Percentiles rank a stretch among this genome's conserved stretches.
Evolutionary conservation across 192 early-diverging fungal genomes (phyloP).

Genomic region (Phlyctochytrium bullatum): DNA sequence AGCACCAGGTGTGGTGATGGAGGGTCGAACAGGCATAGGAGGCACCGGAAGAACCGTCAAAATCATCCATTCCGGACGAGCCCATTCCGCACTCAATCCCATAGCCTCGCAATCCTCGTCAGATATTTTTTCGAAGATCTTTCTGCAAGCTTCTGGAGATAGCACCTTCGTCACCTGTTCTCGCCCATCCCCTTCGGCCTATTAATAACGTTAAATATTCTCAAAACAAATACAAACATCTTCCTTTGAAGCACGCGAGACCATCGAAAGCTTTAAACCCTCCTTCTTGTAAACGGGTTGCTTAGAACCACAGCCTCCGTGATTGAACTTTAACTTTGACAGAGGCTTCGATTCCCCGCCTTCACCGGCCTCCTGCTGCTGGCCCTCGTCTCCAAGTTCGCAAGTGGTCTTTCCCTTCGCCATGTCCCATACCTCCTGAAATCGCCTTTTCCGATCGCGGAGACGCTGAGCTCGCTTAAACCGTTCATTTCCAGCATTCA

Average conservation of each 20-base stretch:
- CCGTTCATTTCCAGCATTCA: slow-evolving; percentile 64
- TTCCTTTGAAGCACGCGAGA: slow-evolving; percentile 39
- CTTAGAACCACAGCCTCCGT: slow-evolving; percentile 81
- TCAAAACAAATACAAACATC: not conserved
- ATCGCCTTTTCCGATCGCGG: slow-evolving; percentile 44
- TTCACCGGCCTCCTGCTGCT: slow-evolving; percentile 24
- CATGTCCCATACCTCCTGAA: slow-evolving; percentile 85
- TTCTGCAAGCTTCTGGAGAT: slow-evolving; percentile 71
- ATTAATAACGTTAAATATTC: not conserved
- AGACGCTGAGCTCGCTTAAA: slow-evolving; percentile 35
- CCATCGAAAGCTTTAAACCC: slow-evolving; percentile 62
- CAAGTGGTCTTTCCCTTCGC: slow-evolving; percentile 82
- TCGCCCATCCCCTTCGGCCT: slow-evolving; percentile 24
- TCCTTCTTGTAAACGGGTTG: slow-evolving; percentile 83
- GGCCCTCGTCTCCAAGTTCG: slow-evolving; percentile 68
- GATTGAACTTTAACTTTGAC: slow-evolving; percentile 53
- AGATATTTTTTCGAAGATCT: slow-evolving; percentile 81
- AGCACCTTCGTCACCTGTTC: slow-evolving; percentile 45
- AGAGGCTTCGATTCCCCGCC: slow-evolving; percentile 24
- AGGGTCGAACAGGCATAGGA: slow-evolving; percentile 94
- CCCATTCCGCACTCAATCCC: slow-evolving; percentile 86
- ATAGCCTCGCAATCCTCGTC: slow-evolving; percentile 82
- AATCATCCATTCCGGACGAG: slow-evolving; percentile 98
- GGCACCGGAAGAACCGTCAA: slow-evolving; percentile 92
- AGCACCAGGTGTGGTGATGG: slow-evolving; percentile 89